Evolutionary conservation across 2,329 filamentous ascomycete genomes (phyloP).

Genomic region (Scopulariopsis brevicaulis): DNA sequence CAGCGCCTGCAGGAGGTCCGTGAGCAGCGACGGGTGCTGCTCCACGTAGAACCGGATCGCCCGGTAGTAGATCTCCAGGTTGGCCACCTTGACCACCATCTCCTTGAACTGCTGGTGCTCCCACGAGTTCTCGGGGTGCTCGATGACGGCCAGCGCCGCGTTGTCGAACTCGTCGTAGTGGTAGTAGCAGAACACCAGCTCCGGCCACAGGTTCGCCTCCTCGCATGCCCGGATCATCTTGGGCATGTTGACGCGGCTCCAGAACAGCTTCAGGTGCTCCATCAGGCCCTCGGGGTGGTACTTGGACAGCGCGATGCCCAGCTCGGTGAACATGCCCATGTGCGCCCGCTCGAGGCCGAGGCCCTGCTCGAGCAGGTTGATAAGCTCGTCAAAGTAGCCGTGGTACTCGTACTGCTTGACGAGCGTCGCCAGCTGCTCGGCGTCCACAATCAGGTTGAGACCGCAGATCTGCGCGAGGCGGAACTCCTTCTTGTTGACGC

Average conservation of each 20-base stretch:
- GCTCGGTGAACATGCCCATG: slow-evolving; percentile 93
- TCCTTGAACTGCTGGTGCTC: slow-evolving; percentile 99
- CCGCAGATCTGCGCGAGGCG: slow-evolving; percentile 96
- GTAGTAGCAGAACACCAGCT: slow-evolving; percentile 94
- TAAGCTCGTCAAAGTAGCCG: slow-evolving; percentile 97
- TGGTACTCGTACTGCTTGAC: slow-evolving; percentile 96
- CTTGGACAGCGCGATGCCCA: slow-evolving; percentile 85
- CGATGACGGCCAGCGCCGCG: slow-evolving; percentile 93
- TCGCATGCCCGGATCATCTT: slow-evolving; percentile 93
- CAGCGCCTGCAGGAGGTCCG: slow-evolving; percentile 85
- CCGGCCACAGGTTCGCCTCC: slow-evolving; percentile 92
- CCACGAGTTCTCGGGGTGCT: slow-evolving; percentile 94
- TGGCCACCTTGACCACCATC: slow-evolving; percentile 93
- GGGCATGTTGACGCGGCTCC: slow-evolving; percentile 93
- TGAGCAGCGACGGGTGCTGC: slow-evolving; percentile 89
- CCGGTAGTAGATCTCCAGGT: slow-evolving; percentile 98
- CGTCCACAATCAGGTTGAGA: slow-evolving; percentile 94
- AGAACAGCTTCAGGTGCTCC: slow-evolving; percentile 98
- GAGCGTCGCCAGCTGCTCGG: slow-evolving; percentile 84
- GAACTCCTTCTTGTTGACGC: slow-evolving; percentile 97
- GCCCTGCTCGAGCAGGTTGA: slow-evolving; percentile 85
- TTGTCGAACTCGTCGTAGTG: slow-evolving; percentile 99
- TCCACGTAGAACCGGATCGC: slow-evolving; percentile 95
- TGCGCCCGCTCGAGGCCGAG: slow-evolving; percentile 85
- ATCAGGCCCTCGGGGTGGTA: slow-evolving; percentile 94